phyloP scores from a whole-genome alignment of 2,329 filamentous ascomycete species.

The Alternaria metachromatica region DNA sequence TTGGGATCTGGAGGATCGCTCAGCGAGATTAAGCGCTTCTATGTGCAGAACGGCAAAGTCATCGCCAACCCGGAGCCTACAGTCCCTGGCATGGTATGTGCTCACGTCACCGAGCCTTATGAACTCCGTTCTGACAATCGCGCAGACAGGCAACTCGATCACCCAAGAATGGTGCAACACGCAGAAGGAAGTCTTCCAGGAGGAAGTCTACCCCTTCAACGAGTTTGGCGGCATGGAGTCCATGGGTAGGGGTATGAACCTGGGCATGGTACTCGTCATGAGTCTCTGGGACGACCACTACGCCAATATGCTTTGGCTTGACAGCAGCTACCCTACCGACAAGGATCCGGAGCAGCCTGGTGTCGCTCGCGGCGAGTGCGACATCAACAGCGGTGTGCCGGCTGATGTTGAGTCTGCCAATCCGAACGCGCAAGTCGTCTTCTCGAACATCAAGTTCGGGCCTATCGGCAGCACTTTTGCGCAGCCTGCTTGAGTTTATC shows the following conservation, averaged over 20 bases:
- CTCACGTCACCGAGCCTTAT: too few species aligned
- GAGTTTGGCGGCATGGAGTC: constrained; percentile 62
- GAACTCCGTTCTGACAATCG: background rate
- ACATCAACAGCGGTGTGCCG: constrained; percentile 34
- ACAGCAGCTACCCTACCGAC: constrained; percentile 66
- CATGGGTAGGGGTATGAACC: constrained; percentile 61
- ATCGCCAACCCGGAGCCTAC: constrained; percentile 53
- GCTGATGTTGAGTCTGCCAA: constrained; percentile 29
- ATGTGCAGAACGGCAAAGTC: constrained; percentile 56
- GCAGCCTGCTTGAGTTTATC: constrained; percentile 24
- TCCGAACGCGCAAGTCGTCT: constrained; percentile 32
- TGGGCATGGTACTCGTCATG: constrained; percentile 69
- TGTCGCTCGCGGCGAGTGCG: constrained; percentile 38
- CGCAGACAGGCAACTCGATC: constrained; percentile 33
- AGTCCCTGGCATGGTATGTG: constrained; percentile 50
- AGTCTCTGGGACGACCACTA: constrained; percentile 69
- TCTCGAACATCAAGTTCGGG: constrained; percentile 41
- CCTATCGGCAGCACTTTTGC: constrained; percentile 39
- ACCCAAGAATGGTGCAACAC: constrained; percentile 40
- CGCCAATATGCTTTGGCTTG: constrained; percentile 75
- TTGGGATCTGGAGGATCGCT: constrained; percentile 49
- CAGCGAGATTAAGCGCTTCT: constrained; percentile 54
- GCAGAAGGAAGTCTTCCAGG: constrained; percentile 37
- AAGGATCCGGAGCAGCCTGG: constrained; percentile 35
- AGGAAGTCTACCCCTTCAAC: constrained; percentile 56